These are phyloP conservation scores for Samsoniella hepiali DNA, from an alignment of 2,329 filamentous ascomycete species.

Conservation along the genomic window DNA sequence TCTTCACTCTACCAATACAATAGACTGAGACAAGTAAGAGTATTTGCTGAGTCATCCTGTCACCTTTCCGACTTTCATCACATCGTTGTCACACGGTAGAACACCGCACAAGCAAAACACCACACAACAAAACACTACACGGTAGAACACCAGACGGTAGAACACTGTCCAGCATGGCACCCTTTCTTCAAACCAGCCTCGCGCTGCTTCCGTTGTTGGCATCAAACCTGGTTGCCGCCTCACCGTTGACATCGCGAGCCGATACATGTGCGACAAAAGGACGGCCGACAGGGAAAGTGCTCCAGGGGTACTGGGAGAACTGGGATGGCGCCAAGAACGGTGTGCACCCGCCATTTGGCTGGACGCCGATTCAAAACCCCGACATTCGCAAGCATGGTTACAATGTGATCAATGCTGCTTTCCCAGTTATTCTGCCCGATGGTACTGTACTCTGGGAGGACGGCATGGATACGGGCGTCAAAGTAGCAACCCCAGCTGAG, in stretches of 20 bases:
- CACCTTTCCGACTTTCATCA: background rate
- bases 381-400: conserved; percentile 31
- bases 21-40: background rate
- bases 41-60: background rate
- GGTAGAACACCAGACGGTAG: no score
- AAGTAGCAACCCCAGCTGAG: conserved; percentile 31
- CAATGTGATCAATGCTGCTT: conserved; percentile 35
- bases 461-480: conserved; percentile 32
- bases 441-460: conserved; percentile 33
- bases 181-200: conserved; percentile 22
- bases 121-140: no score
- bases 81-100: no score
- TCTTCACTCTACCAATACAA: background rate
- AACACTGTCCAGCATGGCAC: conserved; percentile 17
- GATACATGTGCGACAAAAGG: conserved; percentile 32
- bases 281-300: conserved; percentile 32
- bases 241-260: conserved; percentile 20
- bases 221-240: conserved; percentile 18
- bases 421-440: conserved; percentile 34
- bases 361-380: conserved; percentile 32
- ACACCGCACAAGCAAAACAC: no score
- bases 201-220: conserved; percentile 19
- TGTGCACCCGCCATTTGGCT: conserved; percentile 33
- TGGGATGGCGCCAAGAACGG: conserved; percentile 34
- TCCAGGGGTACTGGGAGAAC: conserved; percentile 37